Evolutionary conservation across 2,329 filamentous ascomycete genomes (phyloP), one percentile per base, ranked within the genome.

Genomic region (Talaromyces marneffei): DNA sequence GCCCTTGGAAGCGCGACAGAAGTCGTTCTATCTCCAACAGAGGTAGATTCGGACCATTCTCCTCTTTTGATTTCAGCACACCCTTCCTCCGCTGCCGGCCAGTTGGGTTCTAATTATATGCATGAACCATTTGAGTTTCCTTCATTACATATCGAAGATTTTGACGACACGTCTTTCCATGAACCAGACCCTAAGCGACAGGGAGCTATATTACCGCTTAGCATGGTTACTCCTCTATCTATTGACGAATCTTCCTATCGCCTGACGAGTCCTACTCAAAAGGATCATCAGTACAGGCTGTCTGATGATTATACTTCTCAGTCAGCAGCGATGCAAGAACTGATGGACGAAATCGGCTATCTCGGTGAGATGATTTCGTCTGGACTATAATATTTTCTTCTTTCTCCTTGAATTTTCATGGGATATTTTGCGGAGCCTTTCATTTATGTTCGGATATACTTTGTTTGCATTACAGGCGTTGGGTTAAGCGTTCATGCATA

Each of bases 341-440:
- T 83, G 62, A 74, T 83, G 66, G 77, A 79, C 64, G 80, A 83
- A 63, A 70, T 83, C 69, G 79, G 79, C 59, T 83, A 83, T 67
- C 69, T 83, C 42, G 78, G 79, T 25, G 74, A 75, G 58, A 73
- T 80, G 62, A 82, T 83, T 35, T 71, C 74, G 59, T 70, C 69
- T n/a, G 62, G 72, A 69, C 40, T 63, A 46, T 63, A 55, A 52
- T 52, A 18, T 23, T 31, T 52, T 20, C 9, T 42, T 52, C 33
- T 20, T 42, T 52, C 33, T 31, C 4, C 31, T 16, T 52, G n/a
- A 35, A 10, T 52, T 52, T 20, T 12, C 6, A 23, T 52, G 29
- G 9, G 27, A 52, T 35, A 52, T 14, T 8, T 12, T 20, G 29
- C 48, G 29, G n/a, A 33, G 9, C 6, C 9, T 52, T 23, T 35